Base-by-base conservation (phyloP, 1,284 basidiomycete species). In the Apiotrichum domesticum region DNA sequence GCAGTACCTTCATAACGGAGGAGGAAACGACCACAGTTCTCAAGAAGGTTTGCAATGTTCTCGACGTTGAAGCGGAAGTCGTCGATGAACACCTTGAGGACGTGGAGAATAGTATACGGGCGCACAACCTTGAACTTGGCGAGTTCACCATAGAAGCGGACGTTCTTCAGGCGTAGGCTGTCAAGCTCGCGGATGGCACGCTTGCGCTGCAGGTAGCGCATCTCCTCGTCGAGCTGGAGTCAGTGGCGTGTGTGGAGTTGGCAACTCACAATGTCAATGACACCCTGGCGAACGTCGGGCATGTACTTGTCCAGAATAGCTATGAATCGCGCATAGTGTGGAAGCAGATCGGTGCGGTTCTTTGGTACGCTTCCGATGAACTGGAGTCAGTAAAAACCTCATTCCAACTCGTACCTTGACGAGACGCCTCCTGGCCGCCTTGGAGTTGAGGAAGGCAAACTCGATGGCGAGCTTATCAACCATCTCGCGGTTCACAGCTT, bases 391-490 rank as follows among this genome's bases (percentile, higher is more conserved):
- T 34, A 9, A 1, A 21, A 21, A 21, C 21, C 21, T 21, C 21
- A 21, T 21, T 6, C 7, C 3, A 6, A 66, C 79, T 34, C 63
- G 21, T 21, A 90, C 90, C 81, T 86, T 93, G 65, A 91, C 81
- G 33, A 98, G 81, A 51, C 94, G 81, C 69, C 93, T 94, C 60
- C 96, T 81, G 2, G 93, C 90, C 10, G 92, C 91, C 74, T 98
- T 98, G 45, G 90, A 94, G 72, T 98, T 98, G 57, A 98, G 79
- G 70, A 94, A 92, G 0, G 92, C 91, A 74, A 99, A 98, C 63
- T 98, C 95, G 40, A 97, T 85, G 0, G 94, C 93, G 15, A 88
- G 87, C 73, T 94, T 90, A 72, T 99, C 96, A 56, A 98, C 90
- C 67, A 93, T 78, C 4, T 85, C 83, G n/a, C 90, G 84, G 70